Percentiles rank a stretch among this genome's conserved stretches.
These are phyloP conservation scores for Colletotrichum navitas DNA, from an alignment of 2,329 filamentous ascomycete genomes.

Conservation along the genomic window DNA sequence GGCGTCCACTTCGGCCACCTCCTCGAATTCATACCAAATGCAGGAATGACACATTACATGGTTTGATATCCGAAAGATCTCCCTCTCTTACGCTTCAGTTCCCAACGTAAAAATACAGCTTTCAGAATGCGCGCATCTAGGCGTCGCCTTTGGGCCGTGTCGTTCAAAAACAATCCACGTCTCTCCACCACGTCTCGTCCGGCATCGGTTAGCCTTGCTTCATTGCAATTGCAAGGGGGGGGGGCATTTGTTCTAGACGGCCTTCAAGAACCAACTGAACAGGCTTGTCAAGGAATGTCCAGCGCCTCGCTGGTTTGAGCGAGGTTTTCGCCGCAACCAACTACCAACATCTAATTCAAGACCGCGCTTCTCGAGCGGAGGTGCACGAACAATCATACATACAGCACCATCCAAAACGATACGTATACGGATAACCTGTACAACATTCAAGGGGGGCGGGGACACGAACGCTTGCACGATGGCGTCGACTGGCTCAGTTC, in stretches of 20 bases:
- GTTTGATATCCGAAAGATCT: neutral
- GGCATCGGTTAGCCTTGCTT: slow-evolving; percentile 32
- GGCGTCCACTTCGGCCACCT: neutral
- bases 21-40: neutral
- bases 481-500: slow-evolving; percentile 5
- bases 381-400: neutral
- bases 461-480: neutral
- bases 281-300: slow-evolving; percentile 11
- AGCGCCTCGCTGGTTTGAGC: slow-evolving; percentile 13
- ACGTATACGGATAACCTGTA: neutral
- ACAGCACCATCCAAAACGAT: neutral
- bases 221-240: slow-evolving; percentile 2
- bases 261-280: slow-evolving; percentile 33
- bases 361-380: slow-evolving; percentile 2
- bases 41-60: slow-evolving; percentile 16
- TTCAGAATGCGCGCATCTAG: neutral
- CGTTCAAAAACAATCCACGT: neutral
- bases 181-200: slow-evolving; percentile 10
- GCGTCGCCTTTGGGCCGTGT: neutral
- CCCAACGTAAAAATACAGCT: neutral
- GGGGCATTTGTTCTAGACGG: slow-evolving; percentile 23
- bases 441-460: neutral
- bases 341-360: neutral
- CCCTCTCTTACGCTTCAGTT: neutral
- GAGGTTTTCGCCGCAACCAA: slow-evolving; percentile 21